phyloP scores from a whole-genome alignment of 257 asterid genomes.

The Solanum stenotomum region DNA sequence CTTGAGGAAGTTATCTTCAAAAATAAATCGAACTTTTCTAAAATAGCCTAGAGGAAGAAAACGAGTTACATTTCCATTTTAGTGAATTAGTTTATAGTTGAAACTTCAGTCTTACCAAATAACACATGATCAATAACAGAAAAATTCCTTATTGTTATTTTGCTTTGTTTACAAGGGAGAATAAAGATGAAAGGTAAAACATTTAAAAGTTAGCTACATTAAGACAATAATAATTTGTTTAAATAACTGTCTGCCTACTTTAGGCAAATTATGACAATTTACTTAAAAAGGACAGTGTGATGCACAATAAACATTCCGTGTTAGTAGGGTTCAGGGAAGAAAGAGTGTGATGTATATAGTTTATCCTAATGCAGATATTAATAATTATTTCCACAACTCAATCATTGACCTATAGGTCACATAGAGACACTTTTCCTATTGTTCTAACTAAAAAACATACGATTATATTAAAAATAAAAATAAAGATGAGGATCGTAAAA shows the following conservation, averaged over 20 bases:
- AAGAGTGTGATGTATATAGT: too few species aligned
- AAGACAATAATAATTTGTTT: background rate
- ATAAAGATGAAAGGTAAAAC: background rate
- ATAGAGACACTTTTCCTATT: too few species aligned
- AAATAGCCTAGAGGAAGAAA: background rate
- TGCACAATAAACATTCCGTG: too few species aligned
- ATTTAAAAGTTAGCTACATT: conserved; percentile 16
- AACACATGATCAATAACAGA: background rate
- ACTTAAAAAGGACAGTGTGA: background rate
- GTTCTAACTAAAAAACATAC: too few species aligned
- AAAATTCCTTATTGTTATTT: background rate
- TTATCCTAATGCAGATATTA: too few species aligned
- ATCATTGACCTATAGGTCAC: too few species aligned
- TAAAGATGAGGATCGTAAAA: too few species aligned
- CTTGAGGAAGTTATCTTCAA: background rate
- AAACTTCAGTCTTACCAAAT: conserved; percentile 17
- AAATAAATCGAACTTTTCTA: background rate
- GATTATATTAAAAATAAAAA: too few species aligned
- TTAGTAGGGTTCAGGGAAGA: too few species aligned
- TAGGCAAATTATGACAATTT: background rate
- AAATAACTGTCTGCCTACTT: conserved; percentile 17
- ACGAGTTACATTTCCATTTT: background rate
- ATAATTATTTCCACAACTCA: too few species aligned
- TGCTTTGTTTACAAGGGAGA: conserved; percentile 18
- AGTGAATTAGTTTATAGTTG: background rate